Conservation (phyloP, 305 asterid species). For the Striga hermonthica region DNA sequence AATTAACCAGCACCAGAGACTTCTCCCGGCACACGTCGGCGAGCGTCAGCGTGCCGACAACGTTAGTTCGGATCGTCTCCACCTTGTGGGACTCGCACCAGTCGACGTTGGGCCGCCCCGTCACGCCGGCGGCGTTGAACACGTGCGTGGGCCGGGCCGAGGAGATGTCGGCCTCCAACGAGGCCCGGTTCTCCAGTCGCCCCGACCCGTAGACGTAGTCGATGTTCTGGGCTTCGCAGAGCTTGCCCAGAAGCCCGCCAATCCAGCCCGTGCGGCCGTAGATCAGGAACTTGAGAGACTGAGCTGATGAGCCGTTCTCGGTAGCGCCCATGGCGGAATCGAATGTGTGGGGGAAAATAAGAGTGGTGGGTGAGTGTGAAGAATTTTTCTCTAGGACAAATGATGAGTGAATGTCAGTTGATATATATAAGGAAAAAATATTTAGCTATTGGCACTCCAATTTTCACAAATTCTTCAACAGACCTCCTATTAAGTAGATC, state of each 20-base stretch:
- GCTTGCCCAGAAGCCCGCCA: constrained; percentile 81
- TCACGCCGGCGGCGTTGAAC: constrained; percentile 89
- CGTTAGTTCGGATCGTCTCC: constrained; percentile 76
- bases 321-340: no score
- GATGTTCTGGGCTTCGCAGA: constrained; percentile 71
- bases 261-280: constrained; percentile 89
- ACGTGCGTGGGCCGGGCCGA: constrained; percentile 64
- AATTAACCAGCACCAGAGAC: constrained; percentile 61
- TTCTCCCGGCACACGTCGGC: constrained; percentile 79
- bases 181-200: constrained; percentile 58
- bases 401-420: no score
- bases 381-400: no score
- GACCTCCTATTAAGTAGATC: no score
- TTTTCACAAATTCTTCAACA: no score
- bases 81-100: constrained; percentile 89
- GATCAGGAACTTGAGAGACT: constrained; percentile 66
- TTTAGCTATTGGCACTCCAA: no score
- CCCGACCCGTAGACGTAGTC: constrained; percentile 69
- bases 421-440: no score
- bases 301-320: background rate
- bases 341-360: no score
- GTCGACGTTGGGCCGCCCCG: constrained; percentile 92
- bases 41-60: constrained; percentile 76
- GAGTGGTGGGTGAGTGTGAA: background rate
- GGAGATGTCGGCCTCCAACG: constrained; percentile 54